Percentiles rank a stretch among this genome's conserved stretches.
These are phyloP conservation scores for Cordia subcordata DNA, from an alignment of 257 asterid genomes.

Conservation along the genomic window DNA sequence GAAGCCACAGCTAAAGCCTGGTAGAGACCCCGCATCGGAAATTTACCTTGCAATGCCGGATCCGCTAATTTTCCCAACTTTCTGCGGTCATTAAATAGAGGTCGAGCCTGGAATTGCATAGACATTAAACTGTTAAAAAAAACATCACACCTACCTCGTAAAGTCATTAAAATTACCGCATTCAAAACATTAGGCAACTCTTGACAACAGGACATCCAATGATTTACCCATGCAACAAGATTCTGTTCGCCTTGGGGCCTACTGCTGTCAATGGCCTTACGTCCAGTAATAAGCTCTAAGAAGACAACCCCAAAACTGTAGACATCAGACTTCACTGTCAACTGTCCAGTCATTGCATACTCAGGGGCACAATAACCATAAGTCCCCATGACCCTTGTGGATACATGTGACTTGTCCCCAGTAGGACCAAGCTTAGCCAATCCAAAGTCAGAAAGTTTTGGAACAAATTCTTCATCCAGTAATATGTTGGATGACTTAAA, in stretches of 20 bases:
- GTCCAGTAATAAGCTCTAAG: constrained; percentile 95
- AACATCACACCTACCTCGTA: too few relatives aligned
- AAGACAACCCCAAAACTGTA: constrained; percentile 97
- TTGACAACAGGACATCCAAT: not conserved
- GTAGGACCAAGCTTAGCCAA: constrained; percentile 99
- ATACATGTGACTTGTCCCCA: constrained; percentile 97
- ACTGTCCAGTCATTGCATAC: constrained; percentile 98
- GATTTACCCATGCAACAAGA: constrained; percentile 88
- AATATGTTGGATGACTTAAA: constrained; percentile 96
- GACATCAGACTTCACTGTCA: constrained; percentile 95
- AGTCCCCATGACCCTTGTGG: constrained; percentile 99
- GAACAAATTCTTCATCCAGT: constrained; percentile 70
- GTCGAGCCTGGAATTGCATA: constrained; percentile 63
- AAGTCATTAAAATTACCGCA: not conserved
- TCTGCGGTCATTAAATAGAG: constrained; percentile 78
- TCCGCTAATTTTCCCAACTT: constrained; percentile 81
- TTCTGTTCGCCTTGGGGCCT: constrained; percentile 87
- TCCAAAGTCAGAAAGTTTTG: constrained; percentile 96
- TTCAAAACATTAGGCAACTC: not conserved
- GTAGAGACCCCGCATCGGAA: constrained; percentile 81
- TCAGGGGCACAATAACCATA: constrained; percentile 99
- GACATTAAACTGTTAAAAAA: not conserved
- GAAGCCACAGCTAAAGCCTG: constrained; percentile 98
- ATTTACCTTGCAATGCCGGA: constrained; percentile 75
- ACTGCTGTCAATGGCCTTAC: constrained; percentile 87